These are phyloP conservation scores for Dryas alaskensis DNA, from an alignment of 306 rosid genomes.

Conservation along the genomic window DNA sequence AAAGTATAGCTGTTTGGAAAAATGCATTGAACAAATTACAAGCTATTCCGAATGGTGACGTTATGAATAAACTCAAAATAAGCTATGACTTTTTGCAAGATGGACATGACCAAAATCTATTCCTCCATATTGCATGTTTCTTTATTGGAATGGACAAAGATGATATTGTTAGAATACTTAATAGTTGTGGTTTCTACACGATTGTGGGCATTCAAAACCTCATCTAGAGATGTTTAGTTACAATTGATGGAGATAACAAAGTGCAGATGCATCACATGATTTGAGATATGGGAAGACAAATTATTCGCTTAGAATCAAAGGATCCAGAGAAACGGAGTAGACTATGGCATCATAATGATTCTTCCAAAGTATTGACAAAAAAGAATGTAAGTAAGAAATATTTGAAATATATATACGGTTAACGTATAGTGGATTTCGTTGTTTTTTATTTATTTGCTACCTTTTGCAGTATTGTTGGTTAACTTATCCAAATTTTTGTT, in stretches of 20 bases:
- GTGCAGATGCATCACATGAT: constrained; percentile 8
- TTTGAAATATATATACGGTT: not conserved
- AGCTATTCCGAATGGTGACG: not conserved
- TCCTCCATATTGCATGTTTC: not conserved
- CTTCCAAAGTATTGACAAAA: not conserved
- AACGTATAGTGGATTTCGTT: not conserved
- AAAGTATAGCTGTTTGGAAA: not conserved
- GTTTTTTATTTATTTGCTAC: not conserved
- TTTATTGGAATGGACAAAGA: not conserved
- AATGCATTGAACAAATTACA: not conserved
- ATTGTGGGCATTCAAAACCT: not conserved
- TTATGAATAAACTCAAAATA: constrained; percentile 7
- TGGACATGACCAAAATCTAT: not conserved
- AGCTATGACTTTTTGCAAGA: constrained; percentile 11
- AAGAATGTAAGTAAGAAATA: not conserved
- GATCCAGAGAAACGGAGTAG: not conserved
- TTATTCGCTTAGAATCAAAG: not conserved
- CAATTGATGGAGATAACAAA: not conserved
- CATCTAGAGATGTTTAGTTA: not conserved
- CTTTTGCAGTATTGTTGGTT: not conserved
- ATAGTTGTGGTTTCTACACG: not conserved
- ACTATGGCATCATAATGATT: constrained; percentile 1
- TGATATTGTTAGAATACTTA: no score
- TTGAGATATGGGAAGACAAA: constrained; percentile 5
- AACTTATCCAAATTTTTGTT: not conserved